phyloP scores from a whole-genome alignment of 805 yeast species.

The Kazachstania psychrophila region DNA sequence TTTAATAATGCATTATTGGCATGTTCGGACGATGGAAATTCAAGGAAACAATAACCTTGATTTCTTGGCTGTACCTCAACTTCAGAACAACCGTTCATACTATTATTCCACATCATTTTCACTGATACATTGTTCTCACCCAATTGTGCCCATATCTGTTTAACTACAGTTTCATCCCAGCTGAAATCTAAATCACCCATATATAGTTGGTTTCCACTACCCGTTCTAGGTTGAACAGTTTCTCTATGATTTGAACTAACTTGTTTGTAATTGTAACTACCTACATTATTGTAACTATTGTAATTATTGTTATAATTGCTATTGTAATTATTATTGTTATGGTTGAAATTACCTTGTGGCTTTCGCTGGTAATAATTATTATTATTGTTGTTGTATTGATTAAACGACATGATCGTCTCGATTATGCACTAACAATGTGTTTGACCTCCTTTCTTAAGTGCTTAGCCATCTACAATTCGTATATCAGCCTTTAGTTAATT shows the following conservation, averaged over 20 bases:
- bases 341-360: too few relatives aligned
- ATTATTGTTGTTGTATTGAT: slow-evolving; percentile 1
- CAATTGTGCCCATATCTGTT: slow-evolving; percentile 57
- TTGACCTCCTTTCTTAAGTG: too few relatives aligned
- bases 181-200: slow-evolving; percentile 87
- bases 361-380: neutral
- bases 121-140: slow-evolving; percentile 55
- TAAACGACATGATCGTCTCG: slow-evolving; percentile 14
- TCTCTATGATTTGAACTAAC: too few relatives aligned
- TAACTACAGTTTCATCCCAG: slow-evolving; percentile 67
- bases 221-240: too few relatives aligned
- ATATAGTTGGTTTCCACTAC: slow-evolving; percentile 45
- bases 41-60: slow-evolving; percentile 77
- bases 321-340: neutral
- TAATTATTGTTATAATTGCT: neutral
- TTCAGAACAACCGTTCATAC: slow-evolving; percentile 12
- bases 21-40: slow-evolving; percentile 50
- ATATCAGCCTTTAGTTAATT: too few relatives aligned
- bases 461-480: too few relatives aligned
- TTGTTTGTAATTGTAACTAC: neutral
- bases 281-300: neutral
- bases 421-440: slow-evolving; percentile 16
- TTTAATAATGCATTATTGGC: slow-evolving; percentile 58
- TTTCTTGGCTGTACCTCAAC: too few relatives aligned
- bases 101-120: slow-evolving; percentile 60